These are phyloP conservation scores for Aureobasidium uvarum DNA, from an alignment of 2,329 filamentous ascomycete species.

Conservation along the genomic window DNA sequence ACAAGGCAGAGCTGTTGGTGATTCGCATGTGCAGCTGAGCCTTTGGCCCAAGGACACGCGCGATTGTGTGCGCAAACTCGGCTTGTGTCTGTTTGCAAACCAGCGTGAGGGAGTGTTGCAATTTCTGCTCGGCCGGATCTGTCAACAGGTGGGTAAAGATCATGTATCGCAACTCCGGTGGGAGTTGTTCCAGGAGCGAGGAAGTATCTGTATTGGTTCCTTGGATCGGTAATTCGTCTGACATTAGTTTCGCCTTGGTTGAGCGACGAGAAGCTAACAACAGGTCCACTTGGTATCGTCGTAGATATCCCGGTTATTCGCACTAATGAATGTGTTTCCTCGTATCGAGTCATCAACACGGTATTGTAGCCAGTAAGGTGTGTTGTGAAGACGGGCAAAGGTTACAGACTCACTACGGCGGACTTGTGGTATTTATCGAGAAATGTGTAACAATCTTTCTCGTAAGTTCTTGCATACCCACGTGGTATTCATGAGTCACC, in stretches of 20 bases:
- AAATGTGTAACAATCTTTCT: too few species aligned
- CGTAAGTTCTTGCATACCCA: too few species aligned
- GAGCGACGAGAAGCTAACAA: not conserved
- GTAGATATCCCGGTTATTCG: too few species aligned
- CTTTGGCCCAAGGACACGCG: not conserved
- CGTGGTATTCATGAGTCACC: too few species aligned
- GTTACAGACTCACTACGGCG: too few species aligned
- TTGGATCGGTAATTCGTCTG: not conserved
- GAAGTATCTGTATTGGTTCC: not conserved
- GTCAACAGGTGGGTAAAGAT: not conserved
- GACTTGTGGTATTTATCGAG: too few species aligned
- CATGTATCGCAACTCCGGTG: not conserved
- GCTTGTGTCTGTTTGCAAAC: not conserved
- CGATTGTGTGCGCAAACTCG: not conserved
- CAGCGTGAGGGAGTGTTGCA: not conserved
- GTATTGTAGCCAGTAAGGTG: too few species aligned
- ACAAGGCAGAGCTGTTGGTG: not conserved
- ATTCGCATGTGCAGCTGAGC: not conserved
- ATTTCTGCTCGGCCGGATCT: not conserved
- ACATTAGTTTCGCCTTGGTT: not conserved
- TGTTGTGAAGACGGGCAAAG: too few species aligned
- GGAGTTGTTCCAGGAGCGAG: not conserved
- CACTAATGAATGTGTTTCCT: too few species aligned
- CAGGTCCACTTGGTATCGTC: too few species aligned
- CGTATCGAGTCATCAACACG: too few species aligned